A percentile compares a stretch with the other conserved stretches of the same genome.
These are phyloP conservation scores for Liriodendron chinense DNA, from an alignment of 164 flowering plant genomes.

Conservation along the genomic window DNA sequence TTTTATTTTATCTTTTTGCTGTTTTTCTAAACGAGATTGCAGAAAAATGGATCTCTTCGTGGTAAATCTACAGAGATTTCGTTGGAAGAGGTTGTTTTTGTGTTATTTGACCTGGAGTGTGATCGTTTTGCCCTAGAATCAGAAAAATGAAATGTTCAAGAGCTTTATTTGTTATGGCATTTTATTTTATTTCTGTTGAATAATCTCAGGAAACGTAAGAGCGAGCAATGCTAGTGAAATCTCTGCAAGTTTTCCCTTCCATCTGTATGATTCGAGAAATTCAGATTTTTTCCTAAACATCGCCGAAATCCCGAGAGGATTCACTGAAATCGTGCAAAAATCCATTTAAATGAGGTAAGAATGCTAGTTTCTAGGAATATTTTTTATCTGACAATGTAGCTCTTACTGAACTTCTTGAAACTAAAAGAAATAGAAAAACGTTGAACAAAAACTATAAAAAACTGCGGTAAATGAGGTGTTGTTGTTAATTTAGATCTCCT, in stretches of 20 bases:
- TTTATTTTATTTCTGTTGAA: background rate
- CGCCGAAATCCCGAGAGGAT: background rate
- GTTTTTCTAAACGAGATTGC: background rate
- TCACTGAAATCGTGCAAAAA: no score
- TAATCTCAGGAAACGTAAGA: slow-evolving; percentile 6
- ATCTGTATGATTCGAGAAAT: background rate
- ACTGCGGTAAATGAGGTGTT: background rate
- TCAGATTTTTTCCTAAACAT: background rate
- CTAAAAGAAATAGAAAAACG: background rate
- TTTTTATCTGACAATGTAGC: background rate
- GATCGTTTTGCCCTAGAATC: background rate
- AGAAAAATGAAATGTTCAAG: background rate
- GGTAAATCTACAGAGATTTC: background rate
- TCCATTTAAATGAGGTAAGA: background rate
- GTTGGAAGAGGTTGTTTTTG: background rate
- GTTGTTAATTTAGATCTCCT: no score
- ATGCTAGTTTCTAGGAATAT: background rate
- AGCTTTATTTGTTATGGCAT: background rate
- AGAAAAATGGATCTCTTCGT: background rate
- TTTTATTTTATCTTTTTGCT: background rate
- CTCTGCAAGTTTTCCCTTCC: background rate
- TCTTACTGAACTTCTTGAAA: background rate
- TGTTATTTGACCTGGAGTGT: background rate
- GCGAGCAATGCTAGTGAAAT: slow-evolving; percentile 3
- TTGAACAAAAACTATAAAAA: background rate